A percentile compares a stretch with the other conserved stretches of the same genome.
Evolutionary conservation across 2,329 filamentous ascomycete genomes (phyloP).

Genomic region (Didymella pomorum): DNA sequence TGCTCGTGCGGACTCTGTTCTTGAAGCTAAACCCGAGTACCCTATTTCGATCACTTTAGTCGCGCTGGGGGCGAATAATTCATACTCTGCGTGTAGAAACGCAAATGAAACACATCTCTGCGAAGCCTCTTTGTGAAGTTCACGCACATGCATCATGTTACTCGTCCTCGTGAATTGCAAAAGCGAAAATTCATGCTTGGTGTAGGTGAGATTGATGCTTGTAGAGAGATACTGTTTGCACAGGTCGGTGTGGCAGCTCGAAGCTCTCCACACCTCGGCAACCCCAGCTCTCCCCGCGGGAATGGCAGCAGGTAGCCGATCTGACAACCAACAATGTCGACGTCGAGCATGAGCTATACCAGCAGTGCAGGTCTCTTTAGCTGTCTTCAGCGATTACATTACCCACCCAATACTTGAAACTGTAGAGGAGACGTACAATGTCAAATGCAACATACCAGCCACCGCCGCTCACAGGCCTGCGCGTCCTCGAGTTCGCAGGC

Average conservation of each 20-base stretch:
- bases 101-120: background rate
- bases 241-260: background rate
- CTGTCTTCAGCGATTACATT: background rate
- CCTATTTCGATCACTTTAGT: background rate
- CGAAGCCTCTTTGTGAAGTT: too few species aligned
- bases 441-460: conserved; percentile 37
- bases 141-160: too few species aligned
- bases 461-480: conserved; percentile 64
- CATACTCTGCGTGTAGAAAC: background rate
- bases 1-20: background rate
- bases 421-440: conserved; percentile 25
- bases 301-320: conserved; percentile 39
- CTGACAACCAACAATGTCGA: conserved; percentile 38
- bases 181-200: background rate
- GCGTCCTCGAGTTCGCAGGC: conserved; percentile 71
- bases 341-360: conserved; percentile 34
- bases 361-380: background rate
- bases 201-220: background rate
- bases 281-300: conserved; percentile 38
- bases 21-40: background rate
- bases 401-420: background rate
- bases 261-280: conserved; percentile 40
- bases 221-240: background rate
- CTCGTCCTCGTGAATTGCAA: too few species aligned
- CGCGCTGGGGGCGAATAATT: background rate